Conservation (phyloP, 148 eudicot genomes). For the Vaccinium darrowii region DNA sequence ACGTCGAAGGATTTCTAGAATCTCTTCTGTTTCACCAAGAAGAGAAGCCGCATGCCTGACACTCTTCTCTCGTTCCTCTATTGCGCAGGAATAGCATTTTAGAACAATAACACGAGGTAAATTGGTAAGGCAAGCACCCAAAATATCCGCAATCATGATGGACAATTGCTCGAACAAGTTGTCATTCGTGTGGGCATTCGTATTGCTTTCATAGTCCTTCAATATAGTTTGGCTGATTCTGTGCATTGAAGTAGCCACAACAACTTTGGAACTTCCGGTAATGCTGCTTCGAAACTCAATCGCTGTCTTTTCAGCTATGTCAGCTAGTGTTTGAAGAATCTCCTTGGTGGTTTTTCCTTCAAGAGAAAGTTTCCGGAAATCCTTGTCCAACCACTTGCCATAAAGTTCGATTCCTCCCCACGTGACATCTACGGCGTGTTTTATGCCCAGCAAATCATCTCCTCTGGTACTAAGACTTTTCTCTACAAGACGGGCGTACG, state of each 20-base stretch:
- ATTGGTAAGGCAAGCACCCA: conserved; percentile 18
- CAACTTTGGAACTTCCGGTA: neutral
- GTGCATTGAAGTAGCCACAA: conserved; percentile 7
- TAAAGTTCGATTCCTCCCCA: conserved; percentile 9
- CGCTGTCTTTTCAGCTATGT: no score
- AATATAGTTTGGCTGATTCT: neutral
- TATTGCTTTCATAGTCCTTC: neutral
- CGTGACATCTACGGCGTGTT: neutral
- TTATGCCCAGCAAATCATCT: neutral
- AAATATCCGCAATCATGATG: neutral
- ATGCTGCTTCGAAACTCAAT: neutral
- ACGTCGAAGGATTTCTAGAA: neutral
- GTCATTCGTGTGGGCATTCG: neutral
- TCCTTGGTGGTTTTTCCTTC: neutral
- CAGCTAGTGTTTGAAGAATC: neutral
- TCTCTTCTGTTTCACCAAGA: conserved; percentile 4
- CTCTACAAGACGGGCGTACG: neutral
- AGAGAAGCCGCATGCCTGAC: no score
- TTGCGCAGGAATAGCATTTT: no score
- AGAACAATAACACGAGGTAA: no score
- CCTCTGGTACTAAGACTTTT: neutral
- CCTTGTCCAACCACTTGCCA: conserved; percentile 10
- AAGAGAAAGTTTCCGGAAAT: neutral
- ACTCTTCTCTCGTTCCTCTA: no score
- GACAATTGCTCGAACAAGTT: conserved; percentile 9